These are phyloP conservation scores for Taxillus chinensis DNA, from an alignment of 164 flowering plant species.

Conservation along the genomic window DNA sequence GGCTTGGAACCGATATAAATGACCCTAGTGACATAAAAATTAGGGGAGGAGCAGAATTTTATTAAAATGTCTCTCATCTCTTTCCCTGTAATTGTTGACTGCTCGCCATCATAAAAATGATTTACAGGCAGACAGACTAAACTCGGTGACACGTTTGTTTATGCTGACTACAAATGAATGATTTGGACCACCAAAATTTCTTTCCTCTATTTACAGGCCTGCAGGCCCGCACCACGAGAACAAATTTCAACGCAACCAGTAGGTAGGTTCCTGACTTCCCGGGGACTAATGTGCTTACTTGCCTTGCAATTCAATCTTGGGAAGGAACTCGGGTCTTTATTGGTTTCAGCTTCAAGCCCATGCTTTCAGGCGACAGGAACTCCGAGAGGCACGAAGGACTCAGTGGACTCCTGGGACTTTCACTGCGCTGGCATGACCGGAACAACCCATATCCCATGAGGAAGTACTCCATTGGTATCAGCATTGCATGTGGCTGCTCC, in stretches of 20 bases:
- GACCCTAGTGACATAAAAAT: too few relatives aligned
- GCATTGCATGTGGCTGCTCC: constrained; percentile 97
- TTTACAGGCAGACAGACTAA: not conserved
- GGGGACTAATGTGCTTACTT: too few relatives aligned
- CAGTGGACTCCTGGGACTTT: constrained; percentile 69
- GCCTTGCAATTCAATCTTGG: not conserved
- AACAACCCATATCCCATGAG: constrained; percentile 87
- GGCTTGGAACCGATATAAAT: too few relatives aligned
- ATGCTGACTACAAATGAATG: not conserved
- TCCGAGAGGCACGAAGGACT: not conserved
- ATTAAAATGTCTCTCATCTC: not conserved
- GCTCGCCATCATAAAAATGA: not conserved
- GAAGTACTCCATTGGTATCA: constrained; percentile 90
- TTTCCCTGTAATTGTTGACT: not conserved
- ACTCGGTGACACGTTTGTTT: not conserved
- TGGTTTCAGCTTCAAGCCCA: constrained; percentile 6
- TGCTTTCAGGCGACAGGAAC: constrained; percentile 5
- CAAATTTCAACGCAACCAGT: too few relatives aligned
- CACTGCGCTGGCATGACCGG: constrained; percentile 42
- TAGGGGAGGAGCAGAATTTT: not conserved
- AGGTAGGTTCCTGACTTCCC: too few relatives aligned
- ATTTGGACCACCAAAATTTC: not conserved
- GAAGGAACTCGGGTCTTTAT: not conserved
- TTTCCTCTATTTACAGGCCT: too few relatives aligned
- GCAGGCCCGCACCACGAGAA: too few relatives aligned